Conservation (phyloP, 129 eudicot species). For the Tanacetum coccineum region DNA sequence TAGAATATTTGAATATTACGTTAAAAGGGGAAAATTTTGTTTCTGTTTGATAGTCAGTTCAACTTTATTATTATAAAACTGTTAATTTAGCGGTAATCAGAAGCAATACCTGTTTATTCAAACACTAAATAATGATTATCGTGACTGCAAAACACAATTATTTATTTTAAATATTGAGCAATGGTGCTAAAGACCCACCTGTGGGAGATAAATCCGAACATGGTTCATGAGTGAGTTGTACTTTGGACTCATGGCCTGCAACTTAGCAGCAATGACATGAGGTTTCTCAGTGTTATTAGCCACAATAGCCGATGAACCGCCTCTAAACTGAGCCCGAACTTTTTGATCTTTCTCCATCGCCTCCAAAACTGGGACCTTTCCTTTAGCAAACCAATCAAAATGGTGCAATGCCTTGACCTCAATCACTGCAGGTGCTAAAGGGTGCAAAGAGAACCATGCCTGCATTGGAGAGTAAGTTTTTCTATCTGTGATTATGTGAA, state of each 20-base stretch:
- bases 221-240: constrained; percentile 38
- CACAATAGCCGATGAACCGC: constrained; percentile 85
- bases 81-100: no score
- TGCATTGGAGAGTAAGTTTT: constrained; percentile 88
- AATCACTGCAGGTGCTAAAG: constrained; percentile 69
- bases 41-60: no score
- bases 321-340: constrained; percentile 71
- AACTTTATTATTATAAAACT: no score
- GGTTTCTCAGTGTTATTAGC: constrained; percentile 79
- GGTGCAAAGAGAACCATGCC: constrained; percentile 92
- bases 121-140: no score
- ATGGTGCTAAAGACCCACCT: constrained; percentile 7
- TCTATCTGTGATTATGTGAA: constrained; percentile 77
- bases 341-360: constrained; percentile 90
- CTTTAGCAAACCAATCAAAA: constrained; percentile 91
- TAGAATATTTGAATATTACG: no score
- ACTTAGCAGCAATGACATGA: constrained; percentile 71
- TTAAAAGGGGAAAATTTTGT: no score
- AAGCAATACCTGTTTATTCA: no score
- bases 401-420: constrained; percentile 86
- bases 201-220: neutral
- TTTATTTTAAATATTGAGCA: no score
- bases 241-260: constrained; percentile 80
- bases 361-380: constrained; percentile 87
- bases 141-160: no score